Base-by-base conservation (phyloP, 2,329 filamentous ascomycete species). In the Paramyrothecium sp. region DNA sequence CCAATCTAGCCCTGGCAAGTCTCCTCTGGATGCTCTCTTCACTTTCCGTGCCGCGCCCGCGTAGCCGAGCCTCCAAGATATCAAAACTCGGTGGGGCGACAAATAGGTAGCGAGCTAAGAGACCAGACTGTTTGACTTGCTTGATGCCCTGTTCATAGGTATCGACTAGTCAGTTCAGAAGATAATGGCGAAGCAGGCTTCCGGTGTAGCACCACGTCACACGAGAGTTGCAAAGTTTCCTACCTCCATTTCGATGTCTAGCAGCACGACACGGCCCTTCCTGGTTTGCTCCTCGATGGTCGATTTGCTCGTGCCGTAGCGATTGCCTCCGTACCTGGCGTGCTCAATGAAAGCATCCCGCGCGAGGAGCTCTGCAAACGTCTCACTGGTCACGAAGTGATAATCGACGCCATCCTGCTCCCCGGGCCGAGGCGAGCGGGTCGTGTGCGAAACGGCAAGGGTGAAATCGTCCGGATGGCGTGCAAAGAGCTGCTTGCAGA, bases 191-290 rank as follows among this genome's bases (percentile, higher is more conserved):
- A 44, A 23, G 34, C 12, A 19, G 38, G 5, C n/a, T 44, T 44
- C 38, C 33, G 33, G n/a, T 12, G 38, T 44, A 19, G 5, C n/a
- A 17, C 38, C n/a, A 16, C 13, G 38, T 44, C 38, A 44, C 38
- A 44, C 13, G n/a, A 16, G 13, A 19, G 38, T n/a, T 16, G 12
- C 7, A 34, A n/a, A 12, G 17, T 50, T 51, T 66, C 77, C 34
- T 71, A 89, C 88, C 85, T 97, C 92, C 91, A 97, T 97, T 81
- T 97, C 94, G 70, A 97, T 98, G 73, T 98, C 94, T 64, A 97
- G 78, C 51, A 97, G 87, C 60, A 93, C 94, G 47, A 92, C 85
- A 67, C 82, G 83, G 19, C 87, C 88, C 76, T 87, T 85, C 62
- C 85, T 83, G 3, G 83, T 84, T 71, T 93, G 87, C 67, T 91